Conservation (phyloP, 2,329 filamentous ascomycete species). For the Aspergillus fumigatus region DNA sequence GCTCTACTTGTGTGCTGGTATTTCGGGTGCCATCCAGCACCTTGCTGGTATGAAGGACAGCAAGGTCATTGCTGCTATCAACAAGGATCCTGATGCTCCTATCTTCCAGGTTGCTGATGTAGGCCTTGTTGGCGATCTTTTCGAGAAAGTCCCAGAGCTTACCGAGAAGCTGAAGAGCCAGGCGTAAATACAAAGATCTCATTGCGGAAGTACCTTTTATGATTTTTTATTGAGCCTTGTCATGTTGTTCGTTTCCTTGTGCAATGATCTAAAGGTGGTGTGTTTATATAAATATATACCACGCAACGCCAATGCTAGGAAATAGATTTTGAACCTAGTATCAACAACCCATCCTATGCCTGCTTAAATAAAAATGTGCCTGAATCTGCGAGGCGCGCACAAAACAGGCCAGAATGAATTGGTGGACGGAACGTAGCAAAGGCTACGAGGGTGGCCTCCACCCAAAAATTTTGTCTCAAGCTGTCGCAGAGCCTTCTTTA, state of each 20-base stretch:
- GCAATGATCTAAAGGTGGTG: constrained; percentile 1
- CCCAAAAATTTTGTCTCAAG: background rate
- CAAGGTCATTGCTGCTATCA: constrained; percentile 98
- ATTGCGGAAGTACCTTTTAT: constrained; percentile 1
- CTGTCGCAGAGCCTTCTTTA: background rate
- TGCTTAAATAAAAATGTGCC: background rate
- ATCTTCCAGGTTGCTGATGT: constrained; percentile 99
- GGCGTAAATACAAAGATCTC: constrained; percentile 10
- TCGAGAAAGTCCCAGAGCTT: constrained; percentile 91
- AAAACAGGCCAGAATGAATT: too few relatives aligned
- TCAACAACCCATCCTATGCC: background rate
- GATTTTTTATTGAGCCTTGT: constrained; percentile 16
- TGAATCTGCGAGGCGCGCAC: background rate
- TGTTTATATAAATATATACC: constrained; percentile 10
- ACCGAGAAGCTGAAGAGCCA: constrained; percentile 81
- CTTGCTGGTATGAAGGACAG: constrained; percentile 99
- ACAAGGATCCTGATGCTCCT: constrained; percentile 94
- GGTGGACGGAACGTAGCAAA: too few relatives aligned
- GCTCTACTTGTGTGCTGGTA: constrained; percentile 90
- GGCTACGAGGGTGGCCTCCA: background rate
- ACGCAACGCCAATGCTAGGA: constrained; percentile 1
- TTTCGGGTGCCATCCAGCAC: constrained; percentile 96
- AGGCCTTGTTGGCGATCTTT: constrained; percentile 89
- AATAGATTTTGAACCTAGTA: background rate
- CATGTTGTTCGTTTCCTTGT: constrained; percentile 6